Evolutionary conservation across 31 red algal species (phyloP).

Genomic region (Endocladia muricata): DNA sequence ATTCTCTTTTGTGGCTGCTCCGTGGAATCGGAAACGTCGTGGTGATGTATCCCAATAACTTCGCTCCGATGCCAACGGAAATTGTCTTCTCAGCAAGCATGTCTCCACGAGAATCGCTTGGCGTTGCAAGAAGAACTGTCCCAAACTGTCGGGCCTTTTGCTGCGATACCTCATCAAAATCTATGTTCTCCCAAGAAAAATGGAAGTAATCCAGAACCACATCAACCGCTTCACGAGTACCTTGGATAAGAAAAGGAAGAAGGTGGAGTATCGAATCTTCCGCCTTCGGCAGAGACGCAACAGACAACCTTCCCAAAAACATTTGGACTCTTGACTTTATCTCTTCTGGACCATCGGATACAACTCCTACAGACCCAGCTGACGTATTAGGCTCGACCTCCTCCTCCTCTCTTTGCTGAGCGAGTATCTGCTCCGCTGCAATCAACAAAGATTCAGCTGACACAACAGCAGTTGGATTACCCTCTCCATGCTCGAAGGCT

Average conservation of each 20-base stretch:
- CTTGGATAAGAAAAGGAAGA: slow-evolving; percentile 77
- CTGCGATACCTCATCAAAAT: slow-evolving; percentile 29
- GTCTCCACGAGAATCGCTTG: slow-evolving; percentile 52
- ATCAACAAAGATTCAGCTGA: slow-evolving; percentile 67
- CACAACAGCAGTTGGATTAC: slow-evolving; percentile 49
- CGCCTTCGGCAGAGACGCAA: slow-evolving; percentile 61
- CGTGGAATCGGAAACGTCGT: slow-evolving; percentile 48
- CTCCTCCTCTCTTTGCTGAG: slow-evolving; percentile 42
- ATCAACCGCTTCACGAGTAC: slow-evolving; percentile 52
- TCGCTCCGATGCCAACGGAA: slow-evolving; percentile 25
- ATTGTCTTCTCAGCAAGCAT: slow-evolving; percentile 44
- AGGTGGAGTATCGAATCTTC: slow-evolving; percentile 72
- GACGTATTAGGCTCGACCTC: neutral
- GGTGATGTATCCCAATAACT: slow-evolving; percentile 47
- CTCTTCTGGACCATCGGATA: slow-evolving; percentile 47
- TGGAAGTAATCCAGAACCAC: slow-evolving; percentile 56
- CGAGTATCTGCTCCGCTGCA: slow-evolving; percentile 64
- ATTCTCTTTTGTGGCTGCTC: slow-evolving; percentile 33
- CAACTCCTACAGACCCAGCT: neutral
- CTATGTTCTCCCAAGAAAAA: slow-evolving; percentile 46
- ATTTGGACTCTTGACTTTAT: slow-evolving; percentile 66
- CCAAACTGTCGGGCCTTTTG: slow-evolving; percentile 66
- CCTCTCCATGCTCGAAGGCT: slow-evolving; percentile 64
- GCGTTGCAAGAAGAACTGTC: slow-evolving; percentile 59
- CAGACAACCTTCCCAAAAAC: slow-evolving; percentile 62